A percentile compares a stretch with the other conserved stretches of the same genome.
Conservation (phyloP, 805 yeast species). For the Candida quercuum region DNA sequence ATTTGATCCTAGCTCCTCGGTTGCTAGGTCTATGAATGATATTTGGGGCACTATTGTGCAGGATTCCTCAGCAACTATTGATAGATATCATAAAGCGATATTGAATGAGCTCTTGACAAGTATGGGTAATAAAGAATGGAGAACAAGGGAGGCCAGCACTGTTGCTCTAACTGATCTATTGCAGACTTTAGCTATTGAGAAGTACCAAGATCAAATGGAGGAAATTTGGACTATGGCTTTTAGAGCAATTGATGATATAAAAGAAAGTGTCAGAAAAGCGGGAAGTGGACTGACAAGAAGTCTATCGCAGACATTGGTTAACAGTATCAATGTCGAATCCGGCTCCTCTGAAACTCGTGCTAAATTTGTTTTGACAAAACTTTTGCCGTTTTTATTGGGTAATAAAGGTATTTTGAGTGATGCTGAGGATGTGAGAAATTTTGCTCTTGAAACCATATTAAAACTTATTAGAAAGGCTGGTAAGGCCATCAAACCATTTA, state of each 20-base stretch:
- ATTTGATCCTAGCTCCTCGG: conserved; percentile 76
- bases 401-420: conserved; percentile 75
- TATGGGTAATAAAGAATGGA: conserved; percentile 85
- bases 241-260: conserved; percentile 88
- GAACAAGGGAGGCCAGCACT: conserved; percentile 85
- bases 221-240: conserved; percentile 86
- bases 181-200: conserved; percentile 47
- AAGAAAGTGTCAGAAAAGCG: conserved; percentile 84
- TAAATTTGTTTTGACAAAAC: conserved; percentile 40
- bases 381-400: conserved; percentile 79
- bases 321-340: conserved; percentile 43
- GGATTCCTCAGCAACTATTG: conserved; percentile 49
- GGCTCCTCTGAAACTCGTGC: conserved; percentile 38
- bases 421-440: conserved; percentile 76
- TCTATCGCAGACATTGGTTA: conserved; percentile 57
- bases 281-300: conserved; percentile 65
- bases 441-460: conserved; percentile 71
- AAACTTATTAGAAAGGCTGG: conserved; percentile 65
- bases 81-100: conserved; percentile 50
- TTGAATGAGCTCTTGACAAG: conserved; percentile 57
- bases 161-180: conserved; percentile 65
- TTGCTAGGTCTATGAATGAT: conserved; percentile 77
- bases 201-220: conserved; percentile 47
- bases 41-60: conserved; percentile 75
- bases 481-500: conserved; percentile 53